Evolutionary conservation across 2,329 filamentous ascomycete genomes (phyloP), one percentile per base, ranked within the genome.

Genomic region (Talaromyces piceae): DNA sequence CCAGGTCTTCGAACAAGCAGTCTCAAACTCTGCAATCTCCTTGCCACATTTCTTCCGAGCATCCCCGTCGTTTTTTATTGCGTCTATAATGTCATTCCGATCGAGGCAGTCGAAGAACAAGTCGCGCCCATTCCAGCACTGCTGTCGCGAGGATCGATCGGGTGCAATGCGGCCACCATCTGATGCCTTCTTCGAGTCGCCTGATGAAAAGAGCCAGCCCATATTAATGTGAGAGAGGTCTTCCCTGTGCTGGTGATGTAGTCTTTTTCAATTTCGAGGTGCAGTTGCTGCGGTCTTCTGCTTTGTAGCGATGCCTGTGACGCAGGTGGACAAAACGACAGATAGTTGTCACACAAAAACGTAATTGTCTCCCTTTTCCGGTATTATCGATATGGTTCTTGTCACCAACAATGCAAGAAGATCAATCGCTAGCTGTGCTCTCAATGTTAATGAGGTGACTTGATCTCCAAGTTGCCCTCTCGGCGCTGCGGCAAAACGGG

Each of bases 91-190:
- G 64, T 78, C 74, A 74, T 90, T 78, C 58, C 79, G 79, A 71
- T 97, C 90, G 43, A 98, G 79, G 65, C 93, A 98, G 58, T 76
- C 73, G 70, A 95, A 97, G 78, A 93, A 97, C 56, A 73, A 72
- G 73, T 98, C 93, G 59, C 93, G 83, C 44, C 87, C 84, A 62
- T 89, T 86, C 87, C 91, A 98, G 81, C 93, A 98, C 64, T 80
- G 77, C 61, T 83, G 77, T 63, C 93, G 85, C 68, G 91, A 87
- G 57, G 79, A 81, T 57, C 91, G 85, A 65, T 88, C 87, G n/a
- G 93, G 93, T 4, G 91, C 89, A 62, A 91, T 80, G 60, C 78
- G 83, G 56, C 81, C 81, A 58, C 79, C 80, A 61, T 83, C 79
- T 52, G 74, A 65, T 54, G 76, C 57, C 56, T 61, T 63, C n/a